A percentile compares a stretch with the other conserved stretches of the same genome.
phyloP scores from a whole-genome alignment of 192 early-diverging fungal genomes.

The Coemansia sp. region DNA sequence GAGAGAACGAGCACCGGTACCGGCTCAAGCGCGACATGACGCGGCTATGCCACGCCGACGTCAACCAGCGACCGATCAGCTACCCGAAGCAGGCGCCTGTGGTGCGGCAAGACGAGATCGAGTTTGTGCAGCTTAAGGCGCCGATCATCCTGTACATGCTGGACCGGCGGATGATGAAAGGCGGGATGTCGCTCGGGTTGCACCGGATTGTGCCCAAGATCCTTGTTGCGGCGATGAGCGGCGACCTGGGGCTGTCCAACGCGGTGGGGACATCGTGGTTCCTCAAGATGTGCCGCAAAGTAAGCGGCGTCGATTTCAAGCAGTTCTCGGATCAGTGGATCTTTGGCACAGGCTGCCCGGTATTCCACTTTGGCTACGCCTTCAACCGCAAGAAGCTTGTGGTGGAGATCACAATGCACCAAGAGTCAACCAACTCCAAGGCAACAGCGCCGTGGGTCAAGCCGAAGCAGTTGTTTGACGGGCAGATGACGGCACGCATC shows the following conservation, averaged over 20 bases:
- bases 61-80: slow-evolving; percentile 83
- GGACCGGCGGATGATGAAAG: slow-evolving; percentile 78
- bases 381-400: slow-evolving; percentile 97
- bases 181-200: slow-evolving; percentile 67
- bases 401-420: slow-evolving; percentile 83
- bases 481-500: slow-evolving; percentile 72
- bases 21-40: slow-evolving; percentile 81
- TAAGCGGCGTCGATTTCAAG: slow-evolving; percentile 80
- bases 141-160: slow-evolving; percentile 91
- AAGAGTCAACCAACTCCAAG: slow-evolving; percentile 63
- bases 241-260: slow-evolving; percentile 57
- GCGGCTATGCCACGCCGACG: slow-evolving; percentile 76
- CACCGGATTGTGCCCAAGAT: slow-evolving; percentile 80
- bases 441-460: slow-evolving; percentile 49
- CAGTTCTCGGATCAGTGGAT: slow-evolving; percentile 94
- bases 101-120: slow-evolving; percentile 59
- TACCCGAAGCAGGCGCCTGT: slow-evolving; percentile 59
- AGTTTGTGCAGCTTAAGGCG: slow-evolving; percentile 82
- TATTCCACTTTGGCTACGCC: slow-evolving; percentile 74
- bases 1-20: slow-evolving; percentile 85
- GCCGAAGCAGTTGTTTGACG: slow-evolving; percentile 50
- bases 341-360: slow-evolving; percentile 85
- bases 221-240: slow-evolving; percentile 71
- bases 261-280: slow-evolving; percentile 71
- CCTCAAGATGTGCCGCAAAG: slow-evolving; percentile 77